phyloP scores from a whole-genome alignment of 2,329 filamentous ascomycete species.

The Microsporum audouinii region DNA sequence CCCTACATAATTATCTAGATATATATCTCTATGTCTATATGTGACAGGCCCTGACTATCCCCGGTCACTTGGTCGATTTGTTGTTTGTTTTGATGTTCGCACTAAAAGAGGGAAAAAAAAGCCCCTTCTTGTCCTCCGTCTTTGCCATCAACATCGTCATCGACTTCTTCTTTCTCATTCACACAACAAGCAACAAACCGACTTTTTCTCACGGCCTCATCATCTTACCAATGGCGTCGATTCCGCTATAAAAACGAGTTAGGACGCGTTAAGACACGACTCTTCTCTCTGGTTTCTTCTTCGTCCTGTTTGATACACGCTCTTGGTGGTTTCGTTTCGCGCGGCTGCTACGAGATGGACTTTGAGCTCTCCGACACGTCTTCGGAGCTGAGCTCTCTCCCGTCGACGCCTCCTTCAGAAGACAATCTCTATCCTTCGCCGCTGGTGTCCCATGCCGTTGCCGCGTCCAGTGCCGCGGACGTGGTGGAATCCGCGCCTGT shows the following conservation, averaged over 20 bases:
- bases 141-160: not conserved
- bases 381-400: slow-evolving; percentile 33
- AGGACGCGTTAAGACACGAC: not conserved
- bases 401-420: slow-evolving; percentile 29
- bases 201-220: not conserved
- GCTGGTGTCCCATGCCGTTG: slow-evolving; percentile 28
- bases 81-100: slow-evolving; percentile 2
- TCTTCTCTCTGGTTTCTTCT: not conserved
- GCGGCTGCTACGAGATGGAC: not conserved
- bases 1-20: too few relatives aligned
- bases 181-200: not conserved
- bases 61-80: not conserved
- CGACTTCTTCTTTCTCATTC: not conserved
- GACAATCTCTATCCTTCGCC: slow-evolving; percentile 32
- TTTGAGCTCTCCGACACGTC: slow-evolving; percentile 17
- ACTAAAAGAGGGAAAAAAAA: not conserved
- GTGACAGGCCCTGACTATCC: not conserved
- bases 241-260: not conserved
- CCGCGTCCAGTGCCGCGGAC: slow-evolving; percentile 23
- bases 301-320: not conserved
- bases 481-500: slow-evolving; percentile 48
- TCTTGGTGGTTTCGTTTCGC: not conserved
- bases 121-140: not conserved
- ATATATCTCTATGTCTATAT: too few relatives aligned
- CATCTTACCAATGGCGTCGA: not conserved